These are phyloP conservation scores for Quillaja saponaria DNA, from an alignment of 306 rosid genomes.

Conservation along the genomic window DNA sequence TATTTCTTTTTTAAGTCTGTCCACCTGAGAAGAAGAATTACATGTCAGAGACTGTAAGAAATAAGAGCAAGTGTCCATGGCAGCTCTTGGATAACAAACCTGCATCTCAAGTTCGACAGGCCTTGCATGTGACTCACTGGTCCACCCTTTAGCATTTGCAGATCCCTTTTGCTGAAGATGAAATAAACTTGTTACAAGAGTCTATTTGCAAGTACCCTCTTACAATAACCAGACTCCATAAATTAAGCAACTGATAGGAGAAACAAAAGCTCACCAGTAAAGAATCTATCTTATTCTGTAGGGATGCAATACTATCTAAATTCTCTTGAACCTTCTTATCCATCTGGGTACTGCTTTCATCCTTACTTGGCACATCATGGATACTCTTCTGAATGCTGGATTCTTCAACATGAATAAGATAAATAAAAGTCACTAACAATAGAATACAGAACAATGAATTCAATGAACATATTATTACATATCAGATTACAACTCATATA, in stretches of 20 bases:
- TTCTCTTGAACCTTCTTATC: slow-evolving; percentile 30
- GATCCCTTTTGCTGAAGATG: slow-evolving; percentile 15
- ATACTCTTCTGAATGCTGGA: slow-evolving; percentile 22
- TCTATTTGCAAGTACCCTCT: too few species aligned
- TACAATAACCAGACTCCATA: too few species aligned
- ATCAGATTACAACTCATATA: too few species aligned
- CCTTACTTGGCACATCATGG: slow-evolving; percentile 21
- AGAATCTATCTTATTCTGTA: not conserved
- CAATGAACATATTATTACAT: not conserved
- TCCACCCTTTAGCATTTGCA: not conserved
- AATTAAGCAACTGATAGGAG: too few species aligned
- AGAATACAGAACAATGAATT: not conserved
- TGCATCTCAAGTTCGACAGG: slow-evolving; percentile 17
- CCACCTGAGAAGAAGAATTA: not conserved
- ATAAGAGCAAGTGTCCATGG: too few species aligned
- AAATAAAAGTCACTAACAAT: too few species aligned
- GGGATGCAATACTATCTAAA: slow-evolving; percentile 9
- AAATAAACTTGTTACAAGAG: too few species aligned
- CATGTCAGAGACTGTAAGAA: too few species aligned
- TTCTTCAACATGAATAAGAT: too few species aligned
- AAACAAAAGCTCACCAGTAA: too few species aligned
- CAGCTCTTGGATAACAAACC: too few species aligned
- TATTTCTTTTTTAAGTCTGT: not conserved
- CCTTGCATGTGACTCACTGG: not conserved
- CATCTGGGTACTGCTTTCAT: not conserved